Evolutionary conservation across 768 basidiomycete genomes (phyloP), one percentile per base, ranked within the genome.

Genomic region (Pulveroboletus sp.): DNA sequence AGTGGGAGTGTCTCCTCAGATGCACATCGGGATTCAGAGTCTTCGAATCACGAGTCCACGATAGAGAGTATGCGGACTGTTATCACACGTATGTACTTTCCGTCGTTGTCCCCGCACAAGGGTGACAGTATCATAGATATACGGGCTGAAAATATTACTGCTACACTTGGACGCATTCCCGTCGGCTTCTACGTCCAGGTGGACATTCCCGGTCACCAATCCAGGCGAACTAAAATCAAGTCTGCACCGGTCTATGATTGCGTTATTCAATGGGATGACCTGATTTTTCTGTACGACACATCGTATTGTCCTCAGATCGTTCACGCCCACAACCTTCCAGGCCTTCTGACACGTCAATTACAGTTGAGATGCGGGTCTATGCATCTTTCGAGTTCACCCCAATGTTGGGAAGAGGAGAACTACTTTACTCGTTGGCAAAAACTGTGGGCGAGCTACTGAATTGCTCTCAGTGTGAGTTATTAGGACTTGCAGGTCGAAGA

Each of bases 161-260:
- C 38, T n/a, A 21, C 31, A 24, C 45, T 59, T 34, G 37, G 33
- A 21, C 58, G 48, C 16, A 43, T 60, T 33, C 58, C 58, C 14
- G 31, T 52, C 9, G 50, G 48, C 2, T 59, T 59, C 32, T 59
- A 47, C 38, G 53, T 52, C 25, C 40, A 42, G 7, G 32, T 59
- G 9, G 19, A 55, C 38, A 34, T 50, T 8, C 11, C 4, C 1
- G 23, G 12, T 11, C 23, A 32, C 24, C 27, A n/a, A 13, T 3
- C 27, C 19, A 49, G 37, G 40, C 44, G 40, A 29, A 59, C 57
- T 7, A 16, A 34, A 17, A 51, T 13, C 10, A 51, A 41, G 41
- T 33, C 49, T 4, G 10, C 46, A 11, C 27, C 4, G n/a, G 40
- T 47, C 19, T 19, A 39, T n/a, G 43, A 49, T 34, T 12, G 19